phyloP scores from a whole-genome alignment of 352 stramenopile species.

The Phytopythium sindhum region DNA sequence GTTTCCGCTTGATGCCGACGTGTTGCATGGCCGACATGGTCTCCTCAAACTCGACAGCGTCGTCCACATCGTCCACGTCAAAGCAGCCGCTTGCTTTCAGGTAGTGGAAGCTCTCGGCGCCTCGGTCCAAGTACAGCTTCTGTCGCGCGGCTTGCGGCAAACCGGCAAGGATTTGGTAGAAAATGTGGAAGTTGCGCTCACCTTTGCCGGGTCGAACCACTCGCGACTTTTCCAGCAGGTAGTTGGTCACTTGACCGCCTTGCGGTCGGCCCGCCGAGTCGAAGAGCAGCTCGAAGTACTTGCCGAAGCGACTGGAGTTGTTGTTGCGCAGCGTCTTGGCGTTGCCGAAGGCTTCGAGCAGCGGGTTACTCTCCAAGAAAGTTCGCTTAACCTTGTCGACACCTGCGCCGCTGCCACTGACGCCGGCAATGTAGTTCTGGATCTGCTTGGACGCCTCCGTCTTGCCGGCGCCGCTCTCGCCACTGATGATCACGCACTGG shows the following conservation, averaged over 20 bases:
- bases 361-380: constrained; percentile 93
- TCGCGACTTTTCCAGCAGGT: constrained; percentile 90
- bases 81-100: constrained; percentile 88
- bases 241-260: constrained; percentile 90
- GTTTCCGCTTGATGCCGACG: constrained; percentile 86
- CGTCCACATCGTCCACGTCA: constrained; percentile 88
- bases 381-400: constrained; percentile 88
- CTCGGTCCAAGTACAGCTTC: constrained; percentile 68
- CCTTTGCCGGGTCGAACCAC: constrained; percentile 82
- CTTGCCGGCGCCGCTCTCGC: constrained; percentile 82
- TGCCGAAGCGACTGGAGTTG: constrained; percentile 95
- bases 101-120: constrained; percentile 85
- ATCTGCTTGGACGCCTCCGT: constrained; percentile 89
- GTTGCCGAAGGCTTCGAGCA: constrained; percentile 96
- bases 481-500: constrained; percentile 89
- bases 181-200: constrained; percentile 95
- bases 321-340: constrained; percentile 94
- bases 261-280: constrained; percentile 78
- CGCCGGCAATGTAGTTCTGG: constrained; percentile 87
- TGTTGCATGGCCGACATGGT: constrained; percentile 87
- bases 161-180: constrained; percentile 90
- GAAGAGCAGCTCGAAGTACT: constrained; percentile 95
- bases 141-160: constrained; percentile 50
- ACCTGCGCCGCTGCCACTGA: constrained; percentile 69
- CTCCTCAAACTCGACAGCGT: constrained; percentile 87